These are phyloP conservation scores for Vicia sativa DNA, from an alignment of 306 rosid genomes.

Conservation along the genomic window DNA sequence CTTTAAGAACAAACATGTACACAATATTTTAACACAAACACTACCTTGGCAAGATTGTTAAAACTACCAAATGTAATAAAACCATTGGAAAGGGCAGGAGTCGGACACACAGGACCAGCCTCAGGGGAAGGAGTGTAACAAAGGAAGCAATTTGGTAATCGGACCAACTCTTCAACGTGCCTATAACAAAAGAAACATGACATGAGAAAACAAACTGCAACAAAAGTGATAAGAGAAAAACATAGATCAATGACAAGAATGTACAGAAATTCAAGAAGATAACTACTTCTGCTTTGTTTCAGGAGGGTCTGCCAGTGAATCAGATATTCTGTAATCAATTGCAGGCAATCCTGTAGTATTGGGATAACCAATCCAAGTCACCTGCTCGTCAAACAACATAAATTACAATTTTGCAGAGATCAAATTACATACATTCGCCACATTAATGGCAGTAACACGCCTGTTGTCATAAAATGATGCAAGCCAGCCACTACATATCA, in stretches of 20 bases:
- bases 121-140: conserved; percentile 96
- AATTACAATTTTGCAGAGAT: conserved; percentile 21
- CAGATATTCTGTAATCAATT: conserved; percentile 92
- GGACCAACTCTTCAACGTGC: conserved; percentile 91
- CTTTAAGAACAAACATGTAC: conserved; percentile 14
- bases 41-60: conserved; percentile 98
- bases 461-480: background rate
- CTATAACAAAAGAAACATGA: conserved; percentile 47
- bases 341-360: conserved; percentile 98
- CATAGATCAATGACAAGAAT: conserved; percentile 40
- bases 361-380: conserved; percentile 99
- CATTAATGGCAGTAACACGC: conserved; percentile 14
- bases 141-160: conserved; percentile 87
- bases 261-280: conserved; percentile 38
- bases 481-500: background rate
- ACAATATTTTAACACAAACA: conserved; percentile 20
- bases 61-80: conserved; percentile 96
- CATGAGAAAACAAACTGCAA: conserved; percentile 23
- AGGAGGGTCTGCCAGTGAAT: conserved; percentile 90
- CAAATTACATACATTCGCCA: conserved; percentile 21
- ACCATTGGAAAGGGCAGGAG: conserved; percentile 97
- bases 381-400: conserved; percentile 57
- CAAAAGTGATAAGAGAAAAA: conserved; percentile 9
- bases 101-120: conserved; percentile 85
- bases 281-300: conserved; percentile 85